Base-by-base conservation (phyloP, 805 yeast species). In the Candida palmyrensis region DNA sequence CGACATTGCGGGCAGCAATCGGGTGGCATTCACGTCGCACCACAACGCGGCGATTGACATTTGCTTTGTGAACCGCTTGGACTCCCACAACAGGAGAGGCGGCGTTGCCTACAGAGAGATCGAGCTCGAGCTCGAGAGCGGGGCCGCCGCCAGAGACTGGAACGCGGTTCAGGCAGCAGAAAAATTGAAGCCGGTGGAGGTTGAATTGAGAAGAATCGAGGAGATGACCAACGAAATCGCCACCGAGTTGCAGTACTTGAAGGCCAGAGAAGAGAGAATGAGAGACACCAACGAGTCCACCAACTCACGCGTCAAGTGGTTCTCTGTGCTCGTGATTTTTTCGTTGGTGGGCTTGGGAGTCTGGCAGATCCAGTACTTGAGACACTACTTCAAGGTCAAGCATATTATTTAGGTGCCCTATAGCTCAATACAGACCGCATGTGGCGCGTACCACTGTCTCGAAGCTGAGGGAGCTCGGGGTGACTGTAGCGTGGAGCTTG, bases 91-190 rank as follows among this genome's bases (percentile, higher is more conserved):
- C 42, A 60, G 59, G 31, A 55, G 54, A 40, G 71, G 72, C 18
- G 64, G 68, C 29, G 55, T 67, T 19, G 49, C 73, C 45, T 57
- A 64, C 39, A 80, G 97, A 59, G 81, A 81, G 33, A 67, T 92
- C 47, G 96, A 88, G 52, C 68, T 92, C 50, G 97, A 89, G 43
- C 81, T 92, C 39, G 97, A 92, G 59, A 79, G 88, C 41, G 98
- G 98, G 27, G 85, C 97, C 32, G 85, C 88, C 49, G 98, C 97
- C 26, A 82, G 97, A 61, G 97, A 92, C 65, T 92, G 97, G 97
- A 87, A 88, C 55, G 86, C 88, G 16, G 69, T 89, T 42, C 96
- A 89, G 67, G 89, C 95, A 29, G 75, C 83, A 28, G 97, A 92
- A 60, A 86, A 87, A 57, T 78, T 92, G 58, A 85, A 83, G 62